Evolutionary conservation across 768 basidiomycete genomes (phyloP).

Genomic region (Auricularia heimuer): DNA sequence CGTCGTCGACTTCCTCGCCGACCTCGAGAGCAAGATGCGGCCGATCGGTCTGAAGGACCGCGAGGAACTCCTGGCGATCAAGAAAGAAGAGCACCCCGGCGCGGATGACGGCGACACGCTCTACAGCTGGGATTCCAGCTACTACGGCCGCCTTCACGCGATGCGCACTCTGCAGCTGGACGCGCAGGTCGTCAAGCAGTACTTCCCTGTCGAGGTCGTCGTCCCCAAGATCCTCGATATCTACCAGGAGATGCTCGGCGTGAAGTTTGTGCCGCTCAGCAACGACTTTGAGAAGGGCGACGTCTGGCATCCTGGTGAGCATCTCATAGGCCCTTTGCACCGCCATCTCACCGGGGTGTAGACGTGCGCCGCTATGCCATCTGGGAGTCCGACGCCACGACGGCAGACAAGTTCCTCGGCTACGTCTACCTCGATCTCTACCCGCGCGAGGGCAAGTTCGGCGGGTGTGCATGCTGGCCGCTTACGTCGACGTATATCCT

Average conservation of each 20-base stretch:
- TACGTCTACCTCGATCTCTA: conserved; percentile 85
- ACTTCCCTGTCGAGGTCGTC: conserved; percentile 79
- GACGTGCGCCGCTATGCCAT: conserved; percentile 76
- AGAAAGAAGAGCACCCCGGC: conserved; percentile 53
- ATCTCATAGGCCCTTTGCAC: neutral
- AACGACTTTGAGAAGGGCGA: conserved; percentile 38
- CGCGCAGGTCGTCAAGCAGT: conserved; percentile 73
- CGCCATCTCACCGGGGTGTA: conserved; percentile 15
- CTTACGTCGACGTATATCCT: conserved; percentile 54
- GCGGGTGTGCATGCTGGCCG: conserved; percentile 80
- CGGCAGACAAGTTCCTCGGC: conserved; percentile 64
- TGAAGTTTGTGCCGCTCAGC: conserved; percentile 38
- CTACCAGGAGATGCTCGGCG: conserved; percentile 74
- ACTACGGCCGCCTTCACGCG: conserved; percentile 46
- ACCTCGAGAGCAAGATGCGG: conserved; percentile 63
- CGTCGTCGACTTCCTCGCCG: conserved; percentile 61
- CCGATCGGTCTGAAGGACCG: conserved; percentile 65
- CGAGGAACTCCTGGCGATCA: conserved; percentile 58
- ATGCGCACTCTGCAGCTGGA: conserved; percentile 62
- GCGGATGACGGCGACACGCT: conserved; percentile 55
- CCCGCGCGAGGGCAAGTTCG: conserved; percentile 73
- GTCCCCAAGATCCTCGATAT: conserved; percentile 75
- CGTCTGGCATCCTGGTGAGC: conserved; percentile 62
- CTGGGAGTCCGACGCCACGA: conserved; percentile 70
- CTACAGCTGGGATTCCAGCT: conserved; percentile 79